phyloP scores from a whole-genome alignment of 2,329 filamentous ascomycete genomes.

The Grosmannia huntii region DNA sequence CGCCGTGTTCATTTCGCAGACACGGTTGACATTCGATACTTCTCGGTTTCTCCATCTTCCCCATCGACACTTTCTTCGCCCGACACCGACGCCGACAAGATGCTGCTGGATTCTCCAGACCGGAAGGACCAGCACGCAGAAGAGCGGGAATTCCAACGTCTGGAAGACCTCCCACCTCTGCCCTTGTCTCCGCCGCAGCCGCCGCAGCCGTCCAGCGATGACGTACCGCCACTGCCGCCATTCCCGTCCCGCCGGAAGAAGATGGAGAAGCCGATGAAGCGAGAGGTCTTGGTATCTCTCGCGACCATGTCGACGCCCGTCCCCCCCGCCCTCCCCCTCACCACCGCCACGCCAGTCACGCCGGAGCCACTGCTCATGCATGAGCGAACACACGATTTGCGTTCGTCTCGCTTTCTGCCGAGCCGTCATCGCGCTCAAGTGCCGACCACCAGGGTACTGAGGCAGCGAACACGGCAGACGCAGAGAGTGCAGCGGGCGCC shows the following conservation, averaged over 20 bases:
- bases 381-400: neutral
- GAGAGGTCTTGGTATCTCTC: neutral
- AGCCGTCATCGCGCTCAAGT: neutral
- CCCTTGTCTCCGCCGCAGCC: neutral
- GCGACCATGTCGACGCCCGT: neutral
- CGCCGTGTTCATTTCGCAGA: neutral
- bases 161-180: neutral
- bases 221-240: neutral
- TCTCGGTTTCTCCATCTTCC: neutral
- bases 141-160: neutral
- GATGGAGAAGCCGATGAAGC: neutral
- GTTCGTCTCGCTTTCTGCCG: neutral
- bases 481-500: too few relatives aligned
- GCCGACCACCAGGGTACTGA: neutral
- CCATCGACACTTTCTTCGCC: neutral
- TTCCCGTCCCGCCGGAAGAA: neutral
- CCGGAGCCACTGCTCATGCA: neutral
- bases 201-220: neutral
- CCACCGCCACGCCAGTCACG: neutral
- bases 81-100: neutral
- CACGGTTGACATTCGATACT: neutral
- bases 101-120: too few relatives aligned
- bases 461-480: neutral
- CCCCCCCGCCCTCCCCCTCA: neutral
- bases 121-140: too few relatives aligned